These are phyloP conservation scores for Ochromonas danica DNA, from an alignment of 108 stramenopile species.

Conservation along the genomic window DNA sequence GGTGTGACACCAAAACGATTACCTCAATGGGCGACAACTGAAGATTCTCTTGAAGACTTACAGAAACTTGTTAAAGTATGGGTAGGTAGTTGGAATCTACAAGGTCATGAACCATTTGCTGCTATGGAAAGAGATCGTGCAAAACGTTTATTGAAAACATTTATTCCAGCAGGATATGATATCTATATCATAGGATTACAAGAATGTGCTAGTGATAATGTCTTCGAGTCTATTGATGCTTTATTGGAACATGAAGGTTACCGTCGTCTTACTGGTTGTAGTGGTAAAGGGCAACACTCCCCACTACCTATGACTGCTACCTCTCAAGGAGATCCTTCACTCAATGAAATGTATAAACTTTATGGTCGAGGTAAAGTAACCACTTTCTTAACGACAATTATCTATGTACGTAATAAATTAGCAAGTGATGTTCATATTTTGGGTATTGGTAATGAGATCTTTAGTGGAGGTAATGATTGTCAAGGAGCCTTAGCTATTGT, in stretches of 20 bases:
- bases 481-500: conserved; percentile 35
- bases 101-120: conserved; percentile 38
- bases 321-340: not conserved
- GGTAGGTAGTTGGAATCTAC: conserved; percentile 44
- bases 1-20: conserved; percentile 16
- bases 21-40: conserved; percentile 1
- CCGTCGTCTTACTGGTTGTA: conserved; percentile 15
- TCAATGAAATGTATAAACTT: conserved; percentile 7
- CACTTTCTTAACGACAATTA: conserved; percentile 31
- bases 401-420: conserved; percentile 16
- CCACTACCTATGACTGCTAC: not conserved
- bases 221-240: conserved; percentile 34
- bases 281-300: not conserved
- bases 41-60: not conserved
- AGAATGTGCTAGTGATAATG: conserved; percentile 35
- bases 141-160: not conserved
- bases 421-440: conserved; percentile 27
- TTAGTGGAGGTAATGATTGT: too few relatives aligned
- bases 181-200: conserved; percentile 39
- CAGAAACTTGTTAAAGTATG: conserved; percentile 26
- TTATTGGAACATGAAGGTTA: not conserved
- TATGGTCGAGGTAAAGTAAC: conserved; percentile 41
- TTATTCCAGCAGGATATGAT: conserved; percentile 42
- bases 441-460: not conserved
- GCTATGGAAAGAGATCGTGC: conserved; percentile 5